These are phyloP conservation scores for Fusarium sp. DNA, from an alignment of 2,329 filamentous ascomycete genomes.

Conservation along the genomic window DNA sequence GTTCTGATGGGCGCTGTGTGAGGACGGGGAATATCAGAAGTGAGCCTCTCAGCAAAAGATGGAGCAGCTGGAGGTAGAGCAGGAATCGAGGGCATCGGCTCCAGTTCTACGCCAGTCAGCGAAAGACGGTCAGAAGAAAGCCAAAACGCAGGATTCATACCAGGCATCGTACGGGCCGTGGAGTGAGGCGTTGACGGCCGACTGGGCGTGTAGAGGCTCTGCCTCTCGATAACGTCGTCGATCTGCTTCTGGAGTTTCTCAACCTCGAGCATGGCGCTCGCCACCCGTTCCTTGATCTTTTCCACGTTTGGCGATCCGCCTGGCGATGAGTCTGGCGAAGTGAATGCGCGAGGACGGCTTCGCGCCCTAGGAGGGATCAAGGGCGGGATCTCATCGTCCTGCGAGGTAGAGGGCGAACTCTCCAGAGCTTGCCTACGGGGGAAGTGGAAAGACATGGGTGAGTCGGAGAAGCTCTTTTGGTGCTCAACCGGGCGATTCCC, in stretches of 20 bases:
- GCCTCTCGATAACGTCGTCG: conserved; percentile 69
- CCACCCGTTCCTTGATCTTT: conserved; percentile 65
- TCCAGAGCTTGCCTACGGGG: conserved; percentile 57
- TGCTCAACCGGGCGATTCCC: conserved; percentile 49
- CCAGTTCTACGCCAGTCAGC: conserved; percentile 54
- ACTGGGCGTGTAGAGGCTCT: conserved; percentile 67
- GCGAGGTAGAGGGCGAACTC: conserved; percentile 35
- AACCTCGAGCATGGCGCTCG: conserved; percentile 67
- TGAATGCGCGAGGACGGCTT: conserved; percentile 55
- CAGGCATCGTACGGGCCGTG: conserved; percentile 45
- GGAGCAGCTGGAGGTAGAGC: conserved; percentile 67
- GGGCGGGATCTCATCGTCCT: conserved; percentile 45
- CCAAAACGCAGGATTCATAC: conserved; percentile 40
- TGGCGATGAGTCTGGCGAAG: conserved; percentile 58
- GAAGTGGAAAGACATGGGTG: conserved; percentile 65
- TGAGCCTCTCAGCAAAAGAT: conserved; percentile 68
- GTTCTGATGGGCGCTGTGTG: conserved; percentile 50
- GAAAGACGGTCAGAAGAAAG: conserved; percentile 14
- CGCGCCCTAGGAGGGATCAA: conserved; percentile 58
- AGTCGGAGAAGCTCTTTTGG: conserved; percentile 59
- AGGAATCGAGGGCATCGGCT: conserved; percentile 67
- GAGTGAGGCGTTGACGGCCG: conserved; percentile 65
- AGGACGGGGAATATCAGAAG: conserved; percentile 56
- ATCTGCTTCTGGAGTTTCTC: conserved; percentile 70
- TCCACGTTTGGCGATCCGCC: conserved; percentile 61